These are phyloP conservation scores for Saturnispora saitoi DNA, from an alignment of 805 yeast genomes.

Conservation along the genomic window DNA sequence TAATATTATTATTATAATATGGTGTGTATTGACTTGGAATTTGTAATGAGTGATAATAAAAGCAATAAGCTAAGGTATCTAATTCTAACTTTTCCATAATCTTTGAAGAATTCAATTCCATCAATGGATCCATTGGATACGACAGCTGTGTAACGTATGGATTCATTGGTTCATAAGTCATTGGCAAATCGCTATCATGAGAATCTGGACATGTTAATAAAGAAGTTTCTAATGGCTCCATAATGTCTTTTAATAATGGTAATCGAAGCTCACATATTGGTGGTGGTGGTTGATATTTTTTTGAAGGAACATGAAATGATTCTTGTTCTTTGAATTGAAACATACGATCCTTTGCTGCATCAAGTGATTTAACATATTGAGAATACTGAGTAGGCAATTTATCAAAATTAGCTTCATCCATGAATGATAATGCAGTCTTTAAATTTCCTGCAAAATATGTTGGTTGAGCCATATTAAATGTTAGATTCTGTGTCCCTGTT, in stretches of 20 bases:
- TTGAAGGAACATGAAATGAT: conserved; percentile 7
- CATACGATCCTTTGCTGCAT: conserved; percentile 27
- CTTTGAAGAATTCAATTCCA: conserved; percentile 52
- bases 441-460: conserved; percentile 3
- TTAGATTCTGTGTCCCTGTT: neutral
- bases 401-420: conserved; percentile 16
- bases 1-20: conserved; percentile 20
- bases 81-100: conserved; percentile 65
- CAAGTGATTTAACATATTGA: conserved; percentile 22
- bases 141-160: conserved; percentile 87
- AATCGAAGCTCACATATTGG: conserved; percentile 37
- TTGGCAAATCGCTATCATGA: conserved; percentile 78
- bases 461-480: neutral
- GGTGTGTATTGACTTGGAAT: conserved; percentile 1
- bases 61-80: conserved; percentile 86
- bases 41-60: conserved; percentile 53
- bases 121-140: conserved; percentile 81
- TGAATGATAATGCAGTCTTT: neutral
- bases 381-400: conserved; percentile 24
- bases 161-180: conserved; percentile 58
- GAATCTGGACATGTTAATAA: conserved; percentile 90
- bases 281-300: conserved; percentile 4
- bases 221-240: conserved; percentile 63
- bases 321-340: conserved; percentile 12
- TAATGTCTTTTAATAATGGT: conserved; percentile 43